Percentiles rank a stretch among this genome's conserved stretches.
Conservation (phyloP, 2,329 filamentous ascomycete genomes). For the Venturia carpophila region DNA sequence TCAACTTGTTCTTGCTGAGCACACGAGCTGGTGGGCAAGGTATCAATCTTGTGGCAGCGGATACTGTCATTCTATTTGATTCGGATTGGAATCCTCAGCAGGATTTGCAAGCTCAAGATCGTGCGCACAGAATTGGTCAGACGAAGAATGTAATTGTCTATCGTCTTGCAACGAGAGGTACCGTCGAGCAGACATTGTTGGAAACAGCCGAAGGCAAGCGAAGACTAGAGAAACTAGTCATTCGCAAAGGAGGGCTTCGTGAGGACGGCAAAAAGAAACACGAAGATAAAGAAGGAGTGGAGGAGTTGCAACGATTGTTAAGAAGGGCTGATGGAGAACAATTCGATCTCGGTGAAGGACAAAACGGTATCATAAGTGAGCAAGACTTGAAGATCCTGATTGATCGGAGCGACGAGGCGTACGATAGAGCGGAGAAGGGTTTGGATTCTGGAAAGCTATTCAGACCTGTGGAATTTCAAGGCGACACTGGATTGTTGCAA, state of each 20-base stretch:
- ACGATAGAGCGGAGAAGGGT: conserved; percentile 56
- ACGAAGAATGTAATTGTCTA: conserved; percentile 88
- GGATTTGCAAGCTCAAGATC: conserved; percentile 92
- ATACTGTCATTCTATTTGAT: conserved; percentile 90
- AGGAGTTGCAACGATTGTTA: conserved; percentile 41
- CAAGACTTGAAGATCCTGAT: conserved; percentile 70
- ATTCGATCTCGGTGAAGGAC: conserved; percentile 43
- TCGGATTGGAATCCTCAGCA: conserved; percentile 94
- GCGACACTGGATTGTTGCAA: conserved; percentile 43
- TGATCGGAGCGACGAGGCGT: conserved; percentile 63
- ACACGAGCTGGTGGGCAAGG: conserved; percentile 90
- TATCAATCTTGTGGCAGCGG: conserved; percentile 85
- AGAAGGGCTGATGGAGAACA: conserved; percentile 60
- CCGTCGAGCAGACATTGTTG: conserved; percentile 81
- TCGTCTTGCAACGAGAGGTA: conserved; percentile 84
- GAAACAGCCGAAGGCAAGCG: conserved; percentile 87
- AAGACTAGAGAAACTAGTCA: conserved; percentile 86
- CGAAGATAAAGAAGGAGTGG: conserved; percentile 36
- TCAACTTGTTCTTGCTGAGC: conserved; percentile 76
- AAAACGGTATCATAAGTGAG: conserved; percentile 61
- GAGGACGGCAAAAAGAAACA: conserved; percentile 32
- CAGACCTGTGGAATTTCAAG: conserved; percentile 72
- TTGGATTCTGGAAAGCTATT: conserved; percentile 43
- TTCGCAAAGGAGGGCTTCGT: conserved; percentile 71
- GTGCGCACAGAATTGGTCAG: conserved; percentile 90